These are phyloP conservation scores for Aspergillus novoparasiticus DNA, from an alignment of 2,329 filamentous ascomycete species.

Conservation along the genomic window DNA sequence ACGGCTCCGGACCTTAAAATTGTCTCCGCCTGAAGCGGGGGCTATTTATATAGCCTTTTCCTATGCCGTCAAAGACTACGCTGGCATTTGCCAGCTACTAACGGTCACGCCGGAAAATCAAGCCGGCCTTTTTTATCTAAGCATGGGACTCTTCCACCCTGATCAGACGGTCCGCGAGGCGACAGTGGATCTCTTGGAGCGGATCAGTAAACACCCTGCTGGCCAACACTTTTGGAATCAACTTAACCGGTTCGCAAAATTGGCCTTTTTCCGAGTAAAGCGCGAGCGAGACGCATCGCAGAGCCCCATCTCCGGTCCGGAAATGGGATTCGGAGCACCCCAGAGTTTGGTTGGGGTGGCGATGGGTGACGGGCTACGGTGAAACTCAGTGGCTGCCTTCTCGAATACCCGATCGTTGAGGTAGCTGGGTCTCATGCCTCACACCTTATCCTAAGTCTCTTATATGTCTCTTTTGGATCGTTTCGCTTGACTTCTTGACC, in stretches of 20 bases:
- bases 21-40: conserved; percentile 73
- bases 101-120: conserved; percentile 82
- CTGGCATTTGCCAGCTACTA: conserved; percentile 81
- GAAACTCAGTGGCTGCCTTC: conserved; percentile 16
- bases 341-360: conserved; percentile 42
- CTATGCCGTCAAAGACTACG: conserved; percentile 74
- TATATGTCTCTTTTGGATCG: not conserved
- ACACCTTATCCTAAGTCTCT: not conserved
- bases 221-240: conserved; percentile 91
- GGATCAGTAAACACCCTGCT: conserved; percentile 82
- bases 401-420: not conserved
- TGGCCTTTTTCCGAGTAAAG: conserved; percentile 79
- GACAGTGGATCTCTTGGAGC: conserved; percentile 77
- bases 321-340: conserved; percentile 30
- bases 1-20: conserved; percentile 77
- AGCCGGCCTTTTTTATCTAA: conserved; percentile 86
- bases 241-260: conserved; percentile 83
- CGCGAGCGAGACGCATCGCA: conserved; percentile 55
- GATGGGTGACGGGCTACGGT: conserved; percentile 31
- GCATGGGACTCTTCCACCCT: conserved; percentile 88
- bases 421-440: not conserved
- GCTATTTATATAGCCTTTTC: conserved; percentile 84
- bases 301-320: conserved; percentile 27
- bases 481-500: not conserved
- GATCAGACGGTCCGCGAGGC: conserved; percentile 75